Percentiles rank a stretch among this genome's conserved stretches.
These are phyloP conservation scores for Diplodia corticola DNA, from an alignment of 2,329 filamentous ascomycete species.

Conservation along the genomic window DNA sequence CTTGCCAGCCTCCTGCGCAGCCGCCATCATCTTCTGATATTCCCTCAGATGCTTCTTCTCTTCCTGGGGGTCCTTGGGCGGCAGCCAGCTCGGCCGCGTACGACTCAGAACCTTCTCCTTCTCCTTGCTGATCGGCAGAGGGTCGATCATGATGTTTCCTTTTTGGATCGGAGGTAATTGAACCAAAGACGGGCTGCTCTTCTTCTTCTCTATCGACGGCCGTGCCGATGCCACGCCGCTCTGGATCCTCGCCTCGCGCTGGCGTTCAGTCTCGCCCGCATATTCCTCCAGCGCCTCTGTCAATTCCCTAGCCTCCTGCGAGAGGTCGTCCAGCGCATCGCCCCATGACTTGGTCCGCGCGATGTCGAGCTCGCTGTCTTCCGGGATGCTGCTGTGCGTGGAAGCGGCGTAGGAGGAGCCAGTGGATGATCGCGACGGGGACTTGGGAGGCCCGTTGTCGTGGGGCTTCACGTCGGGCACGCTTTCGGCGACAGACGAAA, in stretches of 20 bases:
- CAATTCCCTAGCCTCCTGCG: slow-evolving; percentile 69
- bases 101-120: slow-evolving; percentile 81
- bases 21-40: slow-evolving; percentile 79
- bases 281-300: slow-evolving; percentile 82
- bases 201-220: slow-evolving; percentile 47
- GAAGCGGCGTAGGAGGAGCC: slow-evolving; percentile 12
- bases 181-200: slow-evolving; percentile 52
- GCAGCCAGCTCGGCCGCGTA: slow-evolving; percentile 77
- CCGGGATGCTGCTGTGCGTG: slow-evolving; percentile 21
- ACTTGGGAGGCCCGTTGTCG: slow-evolving; percentile 27
- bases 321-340: slow-evolving; percentile 67
- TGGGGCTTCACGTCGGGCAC: slow-evolving; percentile 27
- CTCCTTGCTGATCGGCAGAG: slow-evolving; percentile 79
- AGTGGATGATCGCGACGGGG: slow-evolving; percentile 16
- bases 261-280: slow-evolving; percentile 60
- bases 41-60: slow-evolving; percentile 85
- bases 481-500: slow-evolving; percentile 31
- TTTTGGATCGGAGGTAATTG: slow-evolving; percentile 67
- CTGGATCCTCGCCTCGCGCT: slow-evolving; percentile 55
- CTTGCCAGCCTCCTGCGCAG: slow-evolving; percentile 58
- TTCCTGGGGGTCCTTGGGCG: slow-evolving; percentile 84
- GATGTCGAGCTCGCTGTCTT: slow-evolving; percentile 14
- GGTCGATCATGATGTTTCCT: slow-evolving; percentile 81
- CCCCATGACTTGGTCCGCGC: slow-evolving; percentile 72
- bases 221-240: slow-evolving; percentile 41